phyloP scores from a whole-genome alignment of 2,329 filamentous ascomycete genomes.

The Beauveria sp. region DNA sequence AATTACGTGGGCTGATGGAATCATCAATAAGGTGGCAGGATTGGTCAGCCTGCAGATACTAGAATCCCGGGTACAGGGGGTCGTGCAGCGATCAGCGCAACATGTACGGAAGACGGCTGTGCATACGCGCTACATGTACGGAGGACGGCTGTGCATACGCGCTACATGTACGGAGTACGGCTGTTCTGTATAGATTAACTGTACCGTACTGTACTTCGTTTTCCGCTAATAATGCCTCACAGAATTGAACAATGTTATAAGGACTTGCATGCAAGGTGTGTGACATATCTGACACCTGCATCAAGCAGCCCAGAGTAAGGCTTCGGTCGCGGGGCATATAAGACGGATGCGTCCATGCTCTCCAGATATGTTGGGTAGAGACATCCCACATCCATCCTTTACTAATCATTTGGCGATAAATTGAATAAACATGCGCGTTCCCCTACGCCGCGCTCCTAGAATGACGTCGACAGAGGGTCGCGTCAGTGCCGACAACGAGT shows the following conservation, averaged over 20 bases:
- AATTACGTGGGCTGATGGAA: background rate
- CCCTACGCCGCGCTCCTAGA: background rate
- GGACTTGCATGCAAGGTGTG: background rate
- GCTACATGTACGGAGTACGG: background rate
- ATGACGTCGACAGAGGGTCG: background rate
- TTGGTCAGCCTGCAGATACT: background rate
- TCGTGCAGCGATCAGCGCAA: background rate
- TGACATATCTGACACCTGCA: background rate
- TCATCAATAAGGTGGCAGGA: background rate
- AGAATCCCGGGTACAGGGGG: background rate
- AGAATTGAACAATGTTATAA: background rate
- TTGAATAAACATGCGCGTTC: background rate
- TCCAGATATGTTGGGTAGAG: background rate
- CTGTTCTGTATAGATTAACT: too few relatives aligned
- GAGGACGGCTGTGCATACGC: background rate
- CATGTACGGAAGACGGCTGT: background rate
- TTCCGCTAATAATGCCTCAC: background rate
- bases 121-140: background rate
- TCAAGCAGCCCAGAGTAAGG: background rate
- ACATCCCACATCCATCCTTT: background rate
- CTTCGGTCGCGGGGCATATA: background rate
- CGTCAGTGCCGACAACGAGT: constrained; percentile 19
- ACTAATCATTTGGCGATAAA: background rate
- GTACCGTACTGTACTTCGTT: background rate
- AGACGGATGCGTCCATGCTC: background rate